phyloP scores from a whole-genome alignment of 306 rosid species.

The Vigna reflexopilosa region DNA sequence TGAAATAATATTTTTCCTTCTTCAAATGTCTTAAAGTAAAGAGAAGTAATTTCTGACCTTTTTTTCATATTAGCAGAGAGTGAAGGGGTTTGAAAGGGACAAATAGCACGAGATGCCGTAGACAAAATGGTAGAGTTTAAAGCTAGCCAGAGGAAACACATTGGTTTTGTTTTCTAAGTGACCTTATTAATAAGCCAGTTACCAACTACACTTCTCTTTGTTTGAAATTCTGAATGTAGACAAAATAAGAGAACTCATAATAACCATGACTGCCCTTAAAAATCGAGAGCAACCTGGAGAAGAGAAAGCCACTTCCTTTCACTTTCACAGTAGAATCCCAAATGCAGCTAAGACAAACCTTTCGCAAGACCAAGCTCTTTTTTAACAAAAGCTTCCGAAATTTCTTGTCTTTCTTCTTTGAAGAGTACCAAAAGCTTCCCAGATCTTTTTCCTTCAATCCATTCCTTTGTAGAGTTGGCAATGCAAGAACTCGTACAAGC shows the following conservation, averaged over 20 bases:
- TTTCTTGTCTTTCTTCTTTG: slow-evolving; percentile 62
- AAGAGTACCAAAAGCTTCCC: slow-evolving; percentile 70
- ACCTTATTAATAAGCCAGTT: slow-evolving; percentile 43
- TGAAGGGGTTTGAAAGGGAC: slow-evolving; percentile 21
- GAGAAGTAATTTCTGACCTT: slow-evolving; percentile 14
- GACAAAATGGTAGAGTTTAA: slow-evolving; percentile 44
- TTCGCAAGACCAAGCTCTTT: slow-evolving; percentile 58
- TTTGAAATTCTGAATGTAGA: slow-evolving; percentile 43
- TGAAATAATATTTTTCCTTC: no score
- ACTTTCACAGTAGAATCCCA: slow-evolving; percentile 45
- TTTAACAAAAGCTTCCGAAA: slow-evolving; percentile 57
- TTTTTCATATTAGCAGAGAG: background rate
- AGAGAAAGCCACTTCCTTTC: slow-evolving; percentile 43
- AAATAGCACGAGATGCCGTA: slow-evolving; percentile 31
- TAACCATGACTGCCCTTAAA: slow-evolving; percentile 43
- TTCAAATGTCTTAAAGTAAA: slow-evolving; percentile 20
- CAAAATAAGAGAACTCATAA: slow-evolving; percentile 40
- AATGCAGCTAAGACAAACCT: slow-evolving; percentile 74
- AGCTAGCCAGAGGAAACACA: slow-evolving; percentile 43
- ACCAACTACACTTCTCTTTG: slow-evolving; percentile 40
- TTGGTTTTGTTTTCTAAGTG: slow-evolving; percentile 50
- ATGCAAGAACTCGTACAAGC: slow-evolving; percentile 49
- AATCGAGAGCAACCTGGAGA: slow-evolving; percentile 44
- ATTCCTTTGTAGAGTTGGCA: slow-evolving; percentile 55
- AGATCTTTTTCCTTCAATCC: slow-evolving; percentile 65